Percentiles rank a stretch among this genome's conserved stretches.
Conservation (phyloP, 345 rosid genomes). For the Eutrema heterophyllum region DNA sequence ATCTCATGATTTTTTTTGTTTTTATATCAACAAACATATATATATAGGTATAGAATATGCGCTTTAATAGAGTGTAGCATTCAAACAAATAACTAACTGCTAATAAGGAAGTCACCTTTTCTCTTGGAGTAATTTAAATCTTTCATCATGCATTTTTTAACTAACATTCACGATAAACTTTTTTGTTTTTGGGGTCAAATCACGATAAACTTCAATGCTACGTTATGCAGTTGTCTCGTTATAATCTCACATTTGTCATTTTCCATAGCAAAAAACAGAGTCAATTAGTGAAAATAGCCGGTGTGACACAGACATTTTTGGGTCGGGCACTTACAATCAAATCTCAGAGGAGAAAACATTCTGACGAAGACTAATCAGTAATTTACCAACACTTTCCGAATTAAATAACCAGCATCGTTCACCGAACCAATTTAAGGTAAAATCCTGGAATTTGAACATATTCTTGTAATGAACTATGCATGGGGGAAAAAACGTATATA, state of each 20-base stretch:
- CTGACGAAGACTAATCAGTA: not conserved
- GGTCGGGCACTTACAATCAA: not conserved
- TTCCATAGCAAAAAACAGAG: not conserved
- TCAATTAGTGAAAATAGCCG: not conserved
- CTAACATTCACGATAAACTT: slow-evolving; percentile 21
- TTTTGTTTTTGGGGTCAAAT: not conserved
- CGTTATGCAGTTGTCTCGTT: slow-evolving; percentile 8
- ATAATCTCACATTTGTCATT: not conserved
- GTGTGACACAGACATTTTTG: not conserved
- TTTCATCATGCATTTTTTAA: slow-evolving; percentile 22
- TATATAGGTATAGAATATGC: not conserved
- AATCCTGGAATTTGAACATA: not conserved
- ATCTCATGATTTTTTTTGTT: slow-evolving; percentile 3
- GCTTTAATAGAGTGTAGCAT: not conserved
- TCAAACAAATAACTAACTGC: slow-evolving; percentile 7
- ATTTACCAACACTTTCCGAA: not conserved
- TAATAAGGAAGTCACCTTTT: slow-evolving; percentile 3
- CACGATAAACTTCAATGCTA: slow-evolving; percentile 19
- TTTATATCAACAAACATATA: not conserved
- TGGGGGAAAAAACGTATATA: no score
- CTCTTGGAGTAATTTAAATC: not conserved
- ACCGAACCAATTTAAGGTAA: not conserved
- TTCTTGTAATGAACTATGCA: not conserved
- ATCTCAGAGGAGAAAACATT: not conserved
- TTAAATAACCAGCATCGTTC: not conserved